Evolutionary conservation across 2,329 filamentous ascomycete species (phyloP), one percentile per base, ranked within the genome.

Genomic region (Diaporthe destruens): DNA sequence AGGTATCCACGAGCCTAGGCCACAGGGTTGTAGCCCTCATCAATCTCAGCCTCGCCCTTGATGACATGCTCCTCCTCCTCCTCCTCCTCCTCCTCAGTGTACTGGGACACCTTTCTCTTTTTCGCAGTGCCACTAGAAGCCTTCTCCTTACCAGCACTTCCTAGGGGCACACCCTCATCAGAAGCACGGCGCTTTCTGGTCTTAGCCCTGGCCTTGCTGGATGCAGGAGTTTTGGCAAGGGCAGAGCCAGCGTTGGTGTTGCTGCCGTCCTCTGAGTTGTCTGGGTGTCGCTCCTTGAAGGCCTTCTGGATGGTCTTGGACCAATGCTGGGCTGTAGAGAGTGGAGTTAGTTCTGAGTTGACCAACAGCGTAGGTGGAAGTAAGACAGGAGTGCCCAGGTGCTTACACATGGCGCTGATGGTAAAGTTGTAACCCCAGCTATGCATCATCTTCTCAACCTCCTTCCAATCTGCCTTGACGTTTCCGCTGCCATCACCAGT

Each of bases 61-160:
- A 68, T 16, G 16, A 25, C 59, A 29, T 36, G 18, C 56, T 74
- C 63, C 7, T 29, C 47, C 12, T 57, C 39, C 18, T 59, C 63
- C 7, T 20, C 34, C 7, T 20, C 34, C 29, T 29, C 29, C 20
- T 18, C 16, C 3, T 72, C 69, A 8, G 53, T 68, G 7, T 63
- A 61, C 39, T 73, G 75, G 44, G 66, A 76, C n/a, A 71, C 44
- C 42, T 71, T 74, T n/a, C 36, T 25, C 57, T 72, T 75, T 49
- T 76, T 74, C 18, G 56, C 44, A 47, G 39, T 42, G 29, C 49
- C 71, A 18, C 73, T 77, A 36, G 67, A 67, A 56, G 78, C 76
- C 63, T 77, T 75, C 51, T 56, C 70, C 25, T 44, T 14, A 8
- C 56, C 39, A 7, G 29, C 55, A 14, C n/a, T 11, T 11, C 42